phyloP scores from a whole-genome alignment of 2,329 filamentous ascomycete species.

The Colletotrichum simmondsii region DNA sequence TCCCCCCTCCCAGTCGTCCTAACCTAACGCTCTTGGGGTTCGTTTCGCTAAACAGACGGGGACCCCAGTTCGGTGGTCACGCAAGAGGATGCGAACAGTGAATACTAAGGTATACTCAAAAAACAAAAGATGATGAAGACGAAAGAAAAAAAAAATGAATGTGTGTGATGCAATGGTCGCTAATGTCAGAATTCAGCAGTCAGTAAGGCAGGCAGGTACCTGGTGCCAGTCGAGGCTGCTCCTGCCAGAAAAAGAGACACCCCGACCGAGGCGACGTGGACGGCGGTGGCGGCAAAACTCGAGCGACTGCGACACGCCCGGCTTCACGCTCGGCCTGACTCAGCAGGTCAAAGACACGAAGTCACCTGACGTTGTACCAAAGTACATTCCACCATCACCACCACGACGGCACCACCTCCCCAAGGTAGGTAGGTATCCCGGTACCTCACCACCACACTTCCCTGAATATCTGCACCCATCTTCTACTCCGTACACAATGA shows the following conservation, averaged over 20 bases:
- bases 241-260: not conserved
- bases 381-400: not conserved
- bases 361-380: conserved; percentile 7
- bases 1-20: not conserved
- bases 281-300: not conserved
- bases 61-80: not conserved
- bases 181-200: not conserved
- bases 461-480: no score
- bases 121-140: not conserved
- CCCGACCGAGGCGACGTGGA: not conserved
- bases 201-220: not conserved
- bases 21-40: not conserved
- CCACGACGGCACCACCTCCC: not conserved
- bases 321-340: conserved; percentile 27
- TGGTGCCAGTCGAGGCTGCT: no score
- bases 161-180: not conserved
- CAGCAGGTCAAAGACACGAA: conserved; percentile 35
- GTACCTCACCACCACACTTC: not conserved
- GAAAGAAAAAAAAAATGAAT: not conserved
- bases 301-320: conserved; percentile 21
- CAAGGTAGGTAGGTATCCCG: no score
- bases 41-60: not conserved
- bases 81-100: not conserved
- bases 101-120: no score
- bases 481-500: not conserved